These are phyloP conservation scores for Salvia miltiorrhiza DNA, from an alignment of 257 asterid genomes.

Conservation along the genomic window DNA sequence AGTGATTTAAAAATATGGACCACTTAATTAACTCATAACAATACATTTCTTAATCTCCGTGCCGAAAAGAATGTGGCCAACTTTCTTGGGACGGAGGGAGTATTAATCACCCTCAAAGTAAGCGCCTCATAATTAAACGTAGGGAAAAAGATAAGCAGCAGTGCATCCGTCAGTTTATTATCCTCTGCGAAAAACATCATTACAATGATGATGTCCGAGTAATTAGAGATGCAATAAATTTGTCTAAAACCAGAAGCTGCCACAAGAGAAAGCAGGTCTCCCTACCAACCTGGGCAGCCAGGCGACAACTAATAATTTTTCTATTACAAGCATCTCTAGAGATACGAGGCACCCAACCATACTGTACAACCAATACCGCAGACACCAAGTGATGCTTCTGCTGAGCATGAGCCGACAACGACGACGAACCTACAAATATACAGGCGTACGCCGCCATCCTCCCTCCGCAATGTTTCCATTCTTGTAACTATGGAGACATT, in stretches of 20 bases:
- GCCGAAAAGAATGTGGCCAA: no score
- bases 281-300: slow-evolving; percentile 90
- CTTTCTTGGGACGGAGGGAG: no score
- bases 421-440: slow-evolving; percentile 72
- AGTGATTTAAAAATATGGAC: no score
- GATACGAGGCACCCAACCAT: slow-evolving; percentile 6
- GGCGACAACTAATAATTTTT: slow-evolving; percentile 29
- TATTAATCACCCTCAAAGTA: no score
- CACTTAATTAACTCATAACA: no score
- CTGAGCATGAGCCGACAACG: no score
- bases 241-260: slow-evolving; percentile 49
- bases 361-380: slow-evolving; percentile 70
- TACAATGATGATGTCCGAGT: not conserved
- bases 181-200: not conserved
- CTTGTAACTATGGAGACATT: slow-evolving; percentile 53
- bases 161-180: not conserved
- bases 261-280: slow-evolving; percentile 78
- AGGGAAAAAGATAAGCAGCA: not conserved
- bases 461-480: slow-evolving; percentile 42
- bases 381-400: slow-evolving; percentile 44
- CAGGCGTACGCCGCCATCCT: slow-evolving; percentile 59
- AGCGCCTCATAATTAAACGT: no score
- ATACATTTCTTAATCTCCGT: no score
- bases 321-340: slow-evolving; percentile 28
- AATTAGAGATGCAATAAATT: slow-evolving; percentile 12